Percentiles rank a stretch among this genome's conserved stretches.
Conservation (phyloP, 2,329 filamentous ascomycete species). For the Chrysoporthe puriensis region DNA sequence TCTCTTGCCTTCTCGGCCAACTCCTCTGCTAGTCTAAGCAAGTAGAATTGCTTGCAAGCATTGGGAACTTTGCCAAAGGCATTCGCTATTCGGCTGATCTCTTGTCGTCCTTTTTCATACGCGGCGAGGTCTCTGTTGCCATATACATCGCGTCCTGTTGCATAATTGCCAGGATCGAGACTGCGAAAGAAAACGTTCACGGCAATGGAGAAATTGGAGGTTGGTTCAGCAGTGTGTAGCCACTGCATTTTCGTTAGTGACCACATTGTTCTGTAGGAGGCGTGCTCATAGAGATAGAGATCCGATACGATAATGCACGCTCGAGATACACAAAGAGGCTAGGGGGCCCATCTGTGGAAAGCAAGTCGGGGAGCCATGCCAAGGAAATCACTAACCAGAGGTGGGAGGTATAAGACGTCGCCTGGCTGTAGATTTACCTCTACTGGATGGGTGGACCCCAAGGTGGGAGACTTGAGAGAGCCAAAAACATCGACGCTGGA, state of each 20-base stretch:
- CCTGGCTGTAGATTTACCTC: conserved; percentile 70
- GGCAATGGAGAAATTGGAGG: conserved; percentile 66
- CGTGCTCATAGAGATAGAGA: not conserved
- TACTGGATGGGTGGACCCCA: conserved; percentile 62
- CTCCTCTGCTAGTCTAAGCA: conserved; percentile 72
- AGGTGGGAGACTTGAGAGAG: conserved; percentile 43
- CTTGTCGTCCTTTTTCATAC: conserved; percentile 79
- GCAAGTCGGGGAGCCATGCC: not conserved
- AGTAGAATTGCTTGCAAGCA: conserved; percentile 74
- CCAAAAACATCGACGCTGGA: conserved; percentile 76
- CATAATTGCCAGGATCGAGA: conserved; percentile 64
- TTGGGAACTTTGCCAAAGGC: conserved; percentile 67
- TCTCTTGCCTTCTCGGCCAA: conserved; percentile 41
- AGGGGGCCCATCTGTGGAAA: not conserved
- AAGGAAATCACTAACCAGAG: conserved; percentile 47
- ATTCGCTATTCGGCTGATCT: conserved; percentile 68
- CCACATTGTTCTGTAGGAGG: not conserved
- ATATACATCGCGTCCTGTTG: conserved; percentile 80
- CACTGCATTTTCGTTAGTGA: conserved; percentile 48
- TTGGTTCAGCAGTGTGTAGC: conserved; percentile 75
- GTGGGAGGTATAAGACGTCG: conserved; percentile 79
- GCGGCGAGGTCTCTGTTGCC: conserved; percentile 83
- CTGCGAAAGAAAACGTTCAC: conserved; percentile 91
- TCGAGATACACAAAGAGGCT: not conserved
- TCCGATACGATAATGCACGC: too few species aligned